Evolutionary conservation across 495 filamentous ascomycete species (phyloP), one percentile per base, ranked within the genome.

Genomic region (Tuber calosporum): DNA sequence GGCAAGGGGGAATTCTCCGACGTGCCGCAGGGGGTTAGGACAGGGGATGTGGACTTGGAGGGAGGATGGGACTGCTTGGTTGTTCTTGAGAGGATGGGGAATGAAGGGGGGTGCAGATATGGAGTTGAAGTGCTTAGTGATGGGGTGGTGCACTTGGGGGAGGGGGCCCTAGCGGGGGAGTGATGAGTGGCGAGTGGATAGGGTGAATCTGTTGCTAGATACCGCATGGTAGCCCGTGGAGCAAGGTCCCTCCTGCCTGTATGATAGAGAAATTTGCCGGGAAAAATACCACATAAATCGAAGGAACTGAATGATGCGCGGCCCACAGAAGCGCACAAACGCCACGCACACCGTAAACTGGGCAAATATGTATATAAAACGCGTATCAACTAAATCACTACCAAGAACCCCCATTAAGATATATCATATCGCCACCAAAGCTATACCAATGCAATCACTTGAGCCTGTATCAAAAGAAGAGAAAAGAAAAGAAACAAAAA

Each of bases 81-180:
- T 72, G 90, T 97, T 20, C 83, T 97, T 73, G 93, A 96, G 82
- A 85, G 91, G 73, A 84, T 91, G 68, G 90, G 89, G 69, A 82
- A 85, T 43, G 74, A 85, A 67, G 84, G 84, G 41, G 84, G 84
- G 67, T 89, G 88, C 53, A 84, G 83, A 62, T 86, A 92, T 42
- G 85, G 88, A 72, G 85, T 94, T 9, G 90, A 91, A 77, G 83
- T 92, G 37, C 76, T 92, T 75, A 91, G 90, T 74, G 92, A 94
- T 76, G 86, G 87, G 26, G 82, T 83, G 34, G 87, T 93, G 42
- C 82, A 87, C 38, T 84, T 91, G 72, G 91, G 90, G 7, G 82
- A 85, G 69, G 69, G 70, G 22, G 69, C 72, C 69, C 66, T 66
- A 66, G 70, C 73, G 53, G 78, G 72, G 48, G 40, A 73, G 15